Evolutionary conservation across 192 early-diverging fungal genomes (phyloP).

Genomic region (Coemansia sp.): DNA sequence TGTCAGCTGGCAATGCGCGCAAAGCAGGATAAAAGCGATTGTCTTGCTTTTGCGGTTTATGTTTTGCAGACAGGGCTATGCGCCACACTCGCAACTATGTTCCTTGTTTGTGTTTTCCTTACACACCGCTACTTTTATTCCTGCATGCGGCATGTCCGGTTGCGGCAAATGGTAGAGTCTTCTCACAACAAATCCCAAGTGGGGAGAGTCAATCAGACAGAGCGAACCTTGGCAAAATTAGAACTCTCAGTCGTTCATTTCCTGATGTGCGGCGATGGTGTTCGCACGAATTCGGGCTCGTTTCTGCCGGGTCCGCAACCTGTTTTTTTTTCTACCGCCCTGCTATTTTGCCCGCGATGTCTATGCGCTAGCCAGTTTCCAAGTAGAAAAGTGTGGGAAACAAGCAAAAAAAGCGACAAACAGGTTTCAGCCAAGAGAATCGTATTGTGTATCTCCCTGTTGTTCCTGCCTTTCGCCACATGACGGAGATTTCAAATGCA

Average conservation of each 20-base stretch:
- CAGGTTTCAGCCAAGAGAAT: neutral
- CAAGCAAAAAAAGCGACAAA: neutral
- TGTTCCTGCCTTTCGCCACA: neutral
- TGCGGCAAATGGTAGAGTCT: neutral
- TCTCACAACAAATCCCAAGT: neutral
- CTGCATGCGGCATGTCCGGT: neutral
- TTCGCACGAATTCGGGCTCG: neutral
- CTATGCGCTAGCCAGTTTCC: neutral
- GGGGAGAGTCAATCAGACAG: neutral
- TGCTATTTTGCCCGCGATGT: neutral
- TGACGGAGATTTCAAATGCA: slow-evolving; percentile 7
- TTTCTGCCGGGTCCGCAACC: neutral
- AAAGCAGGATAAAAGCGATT: slow-evolving; percentile 7
- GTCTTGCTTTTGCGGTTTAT: neutral
- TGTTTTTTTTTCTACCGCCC: neutral
- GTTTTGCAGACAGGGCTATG: neutral
- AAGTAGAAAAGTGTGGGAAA: neutral
- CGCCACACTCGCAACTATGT: neutral
- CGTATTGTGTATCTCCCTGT: neutral
- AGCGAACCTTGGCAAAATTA: neutral
- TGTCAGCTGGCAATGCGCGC: slow-evolving; percentile 4
- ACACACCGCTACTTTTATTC: neutral
- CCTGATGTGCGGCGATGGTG: neutral
- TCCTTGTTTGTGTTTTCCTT: neutral
- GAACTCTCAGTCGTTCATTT: neutral